A percentile compares a stretch with the other conserved stretches of the same genome.
phyloP scores from a whole-genome alignment of 805 yeast genomes.

The Hanseniaspora lachancei region DNA sequence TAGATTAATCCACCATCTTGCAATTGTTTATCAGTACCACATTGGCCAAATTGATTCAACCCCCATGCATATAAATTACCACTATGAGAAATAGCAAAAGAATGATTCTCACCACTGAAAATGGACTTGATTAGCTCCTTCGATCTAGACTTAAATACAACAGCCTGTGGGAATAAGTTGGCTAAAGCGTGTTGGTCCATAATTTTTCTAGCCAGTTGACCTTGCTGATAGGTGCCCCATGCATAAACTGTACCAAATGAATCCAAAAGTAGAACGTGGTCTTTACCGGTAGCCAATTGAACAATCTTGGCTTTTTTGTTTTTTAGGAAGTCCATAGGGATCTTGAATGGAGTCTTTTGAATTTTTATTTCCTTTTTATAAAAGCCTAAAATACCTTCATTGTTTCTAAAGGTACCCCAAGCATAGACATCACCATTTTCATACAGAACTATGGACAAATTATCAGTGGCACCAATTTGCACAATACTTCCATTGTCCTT shows the following conservation, averaged over 20 bases:
- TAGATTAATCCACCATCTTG: conserved; percentile 77
- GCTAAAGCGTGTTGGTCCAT: conserved; percentile 39
- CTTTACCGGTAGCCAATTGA: conserved; percentile 84
- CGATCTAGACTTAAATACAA: conserved; percentile 36
- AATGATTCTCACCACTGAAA: conserved; percentile 90
- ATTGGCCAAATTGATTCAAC: conserved; percentile 90
- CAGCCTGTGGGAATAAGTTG: conserved; percentile 2
- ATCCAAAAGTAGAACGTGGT: conserved; percentile 76
- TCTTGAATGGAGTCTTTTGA: conserved; percentile 56
- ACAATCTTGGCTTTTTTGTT: conserved; percentile 52
- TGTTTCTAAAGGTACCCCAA: conserved; percentile 94
- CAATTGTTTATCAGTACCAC: conserved; percentile 65
- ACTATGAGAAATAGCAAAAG: conserved; percentile 72
- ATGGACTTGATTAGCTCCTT: conserved; percentile 60
- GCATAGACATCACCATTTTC: conserved; percentile 83
- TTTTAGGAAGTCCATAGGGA: conserved; percentile 27
- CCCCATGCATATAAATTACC: conserved; percentile 85
- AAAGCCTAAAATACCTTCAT: conserved; percentile 75
- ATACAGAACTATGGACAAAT: conserved; percentile 66
- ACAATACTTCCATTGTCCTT: conserved; percentile 42
- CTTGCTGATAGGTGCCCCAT: conserved; percentile 96
- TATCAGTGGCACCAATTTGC: conserved; percentile 84
- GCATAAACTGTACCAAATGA: conserved; percentile 77
- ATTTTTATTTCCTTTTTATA: conserved; percentile 51
- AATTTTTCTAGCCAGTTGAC: conserved; percentile 78